phyloP scores from a whole-genome alignment of 148 eudicot species.

The Dysphania ambrosioides region DNA sequence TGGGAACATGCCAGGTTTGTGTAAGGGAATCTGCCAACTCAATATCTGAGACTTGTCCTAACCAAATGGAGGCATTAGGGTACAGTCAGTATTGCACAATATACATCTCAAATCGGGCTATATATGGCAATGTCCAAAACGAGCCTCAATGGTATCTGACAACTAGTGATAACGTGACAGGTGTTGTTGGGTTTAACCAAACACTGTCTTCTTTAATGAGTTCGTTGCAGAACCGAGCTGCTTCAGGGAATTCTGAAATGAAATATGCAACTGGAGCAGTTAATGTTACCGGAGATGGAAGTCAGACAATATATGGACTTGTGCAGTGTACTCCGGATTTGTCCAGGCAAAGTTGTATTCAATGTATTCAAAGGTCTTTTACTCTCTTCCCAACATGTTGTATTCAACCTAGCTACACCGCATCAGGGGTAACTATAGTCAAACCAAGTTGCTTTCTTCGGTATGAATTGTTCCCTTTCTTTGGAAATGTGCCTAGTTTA shows the following conservation, averaged over 20 bases:
- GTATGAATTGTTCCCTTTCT: conserved; percentile 18
- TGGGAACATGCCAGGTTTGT: conserved; percentile 23
- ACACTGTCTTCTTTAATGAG: conserved; percentile 12
- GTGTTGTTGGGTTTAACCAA: conserved; percentile 13
- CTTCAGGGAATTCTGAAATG: conserved; percentile 15
- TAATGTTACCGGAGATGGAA: conserved; percentile 9
- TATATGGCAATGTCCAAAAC: conserved; percentile 14
- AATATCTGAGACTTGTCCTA: conserved; percentile 17
- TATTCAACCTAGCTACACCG: neutral
- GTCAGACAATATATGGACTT: conserved; percentile 17
- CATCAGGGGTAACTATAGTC: conserved; percentile 18
- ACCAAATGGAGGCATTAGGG: conserved; percentile 20
- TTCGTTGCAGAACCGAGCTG: conserved; percentile 11
- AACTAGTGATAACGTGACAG: neutral
- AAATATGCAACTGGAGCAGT: conserved; percentile 28
- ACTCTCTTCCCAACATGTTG: neutral
- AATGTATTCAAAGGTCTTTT: conserved; percentile 19
- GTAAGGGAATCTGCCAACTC: neutral
- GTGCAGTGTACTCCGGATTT: conserved; percentile 34
- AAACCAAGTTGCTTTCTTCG: conserved; percentile 25
- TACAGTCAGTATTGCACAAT: conserved; percentile 23
- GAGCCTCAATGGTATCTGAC: neutral
- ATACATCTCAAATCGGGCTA: conserved; percentile 10
- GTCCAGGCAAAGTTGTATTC: conserved; percentile 9
- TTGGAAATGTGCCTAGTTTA: conserved; percentile 16